These are phyloP conservation scores for Backusella parvicylindrica DNA, from an alignment of 192 early-diverging fungal species.

Conservation along the genomic window DNA sequence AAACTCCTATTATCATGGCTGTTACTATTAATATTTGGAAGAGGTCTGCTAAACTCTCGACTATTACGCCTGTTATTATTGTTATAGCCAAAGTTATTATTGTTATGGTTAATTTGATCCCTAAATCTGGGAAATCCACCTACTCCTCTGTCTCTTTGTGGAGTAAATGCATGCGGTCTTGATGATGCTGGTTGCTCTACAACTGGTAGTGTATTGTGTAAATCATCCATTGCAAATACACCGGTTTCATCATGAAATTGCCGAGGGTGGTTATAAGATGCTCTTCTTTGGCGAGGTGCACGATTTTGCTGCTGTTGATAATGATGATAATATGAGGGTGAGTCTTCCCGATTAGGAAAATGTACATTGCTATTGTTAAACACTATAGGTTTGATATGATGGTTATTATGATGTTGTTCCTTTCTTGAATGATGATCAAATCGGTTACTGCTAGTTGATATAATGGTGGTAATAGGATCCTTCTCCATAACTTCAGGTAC, in stretches of 20 bases:
- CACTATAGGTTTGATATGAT: background rate
- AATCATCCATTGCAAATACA: conserved; percentile 33
- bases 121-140: background rate
- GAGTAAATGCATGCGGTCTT: background rate
- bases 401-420: background rate
- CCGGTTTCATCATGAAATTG: conserved; percentile 6
- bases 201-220: background rate
- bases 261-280: background rate
- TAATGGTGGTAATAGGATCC: background rate
- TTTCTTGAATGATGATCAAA: background rate
- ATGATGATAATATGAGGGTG: background rate
- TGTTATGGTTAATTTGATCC: background rate
- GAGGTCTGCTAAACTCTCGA: background rate
- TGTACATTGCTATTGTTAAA: background rate
- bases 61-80: background rate
- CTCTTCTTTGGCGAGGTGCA: background rate
- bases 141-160: background rate
- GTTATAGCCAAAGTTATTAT: background rate
- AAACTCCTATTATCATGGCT: background rate
- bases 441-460: background rate
- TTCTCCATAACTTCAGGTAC: background rate
- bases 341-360: background rate
- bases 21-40: background rate
- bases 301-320: background rate
- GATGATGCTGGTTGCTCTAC: background rate